Evolutionary conservation across 768 basidiomycete genomes (phyloP).

Genomic region (Mycena epipterygia): DNA sequence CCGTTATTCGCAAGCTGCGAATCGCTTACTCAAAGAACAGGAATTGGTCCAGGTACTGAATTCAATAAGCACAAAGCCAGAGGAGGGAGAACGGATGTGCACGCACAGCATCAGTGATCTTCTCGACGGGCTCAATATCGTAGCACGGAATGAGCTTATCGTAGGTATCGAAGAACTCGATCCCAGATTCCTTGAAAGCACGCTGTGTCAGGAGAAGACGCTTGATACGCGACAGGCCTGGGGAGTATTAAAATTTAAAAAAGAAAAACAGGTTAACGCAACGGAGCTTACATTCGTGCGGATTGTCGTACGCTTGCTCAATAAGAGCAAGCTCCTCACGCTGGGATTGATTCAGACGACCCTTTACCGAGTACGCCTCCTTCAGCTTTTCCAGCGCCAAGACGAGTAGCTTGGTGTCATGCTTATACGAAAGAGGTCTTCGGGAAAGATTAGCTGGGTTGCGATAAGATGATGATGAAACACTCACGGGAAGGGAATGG

Average conservation of each 20-base stretch:
- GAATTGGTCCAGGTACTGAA: conserved; percentile 95
- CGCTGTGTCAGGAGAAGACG: conserved; percentile 96
- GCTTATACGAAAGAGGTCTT: conserved; percentile 97
- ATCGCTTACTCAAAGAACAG: conserved; percentile 88
- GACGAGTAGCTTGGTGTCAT: conserved; percentile 97
- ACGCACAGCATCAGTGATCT: conserved; percentile 97
- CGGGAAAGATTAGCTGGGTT: neutral
- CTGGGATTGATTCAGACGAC: conserved; percentile 97
- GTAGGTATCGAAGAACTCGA: conserved; percentile 97
- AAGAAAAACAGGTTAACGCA: conserved; percentile 4
- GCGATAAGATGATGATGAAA: neutral
- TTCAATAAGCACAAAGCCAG: conserved; percentile 31
- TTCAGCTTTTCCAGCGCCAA: conserved; percentile 98
- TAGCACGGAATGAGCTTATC: conserved; percentile 99
- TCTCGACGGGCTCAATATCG: conserved; percentile 99
- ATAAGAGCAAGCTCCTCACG: conserved; percentile 98
- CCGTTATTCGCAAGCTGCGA: neutral
- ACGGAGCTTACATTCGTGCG: conserved; percentile 86
- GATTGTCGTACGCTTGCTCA: conserved; percentile 99
- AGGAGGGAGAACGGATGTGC: neutral
- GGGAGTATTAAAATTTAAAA: neutral
- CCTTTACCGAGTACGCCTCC: conserved; percentile 99
- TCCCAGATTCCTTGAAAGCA: conserved; percentile 98
- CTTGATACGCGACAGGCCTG: conserved; percentile 96
- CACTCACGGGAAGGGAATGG: conserved; percentile 96